A percentile compares a stretch with the other conserved stretches of the same genome.
phyloP scores from a whole-genome alignment of 352 stramenopile genomes.

The Globisporangium carolinianum region DNA sequence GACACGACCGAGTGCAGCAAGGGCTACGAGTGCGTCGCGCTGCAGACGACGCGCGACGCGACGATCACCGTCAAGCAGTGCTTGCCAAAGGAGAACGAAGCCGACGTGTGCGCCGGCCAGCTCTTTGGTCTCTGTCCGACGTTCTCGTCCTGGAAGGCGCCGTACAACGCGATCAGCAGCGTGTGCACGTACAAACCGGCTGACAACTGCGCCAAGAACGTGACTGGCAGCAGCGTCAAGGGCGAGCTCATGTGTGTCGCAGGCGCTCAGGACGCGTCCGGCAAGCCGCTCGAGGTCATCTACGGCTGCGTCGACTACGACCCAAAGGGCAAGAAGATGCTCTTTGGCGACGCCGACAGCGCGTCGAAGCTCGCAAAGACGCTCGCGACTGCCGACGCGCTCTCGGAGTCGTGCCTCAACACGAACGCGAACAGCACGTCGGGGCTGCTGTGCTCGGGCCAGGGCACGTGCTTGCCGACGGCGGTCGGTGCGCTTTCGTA shows the following conservation, averaged over 20 bases:
- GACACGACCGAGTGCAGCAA: constrained; percentile 46
- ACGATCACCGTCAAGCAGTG: constrained; percentile 70
- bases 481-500: constrained; percentile 36
- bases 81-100: constrained; percentile 47
- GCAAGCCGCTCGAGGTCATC: constrained; percentile 44
- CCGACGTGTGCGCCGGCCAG: constrained; percentile 59
- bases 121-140: constrained; percentile 55
- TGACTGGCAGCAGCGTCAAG: constrained; percentile 34
- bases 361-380: constrained; percentile 44
- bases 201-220: constrained; percentile 43
- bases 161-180: constrained; percentile 72
- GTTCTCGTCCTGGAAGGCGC: constrained; percentile 56
- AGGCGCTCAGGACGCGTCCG: constrained; percentile 29
- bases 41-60: constrained; percentile 56
- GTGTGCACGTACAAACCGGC: constrained; percentile 72
- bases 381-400: constrained; percentile 31
- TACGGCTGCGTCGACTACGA: constrained; percentile 72
- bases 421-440: constrained; percentile 39
- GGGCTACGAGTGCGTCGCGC: constrained; percentile 57
- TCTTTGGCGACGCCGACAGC: constrained; percentile 48
- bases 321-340: constrained; percentile 33
- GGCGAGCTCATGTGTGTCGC: constrained; percentile 51
- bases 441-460: constrained; percentile 46
- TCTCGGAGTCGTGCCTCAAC: constrained; percentile 42
- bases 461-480: constrained; percentile 55